Base-by-base conservation (phyloP, 352 stramenopile species). In the Pilasporangium apinafurcum region DNA sequence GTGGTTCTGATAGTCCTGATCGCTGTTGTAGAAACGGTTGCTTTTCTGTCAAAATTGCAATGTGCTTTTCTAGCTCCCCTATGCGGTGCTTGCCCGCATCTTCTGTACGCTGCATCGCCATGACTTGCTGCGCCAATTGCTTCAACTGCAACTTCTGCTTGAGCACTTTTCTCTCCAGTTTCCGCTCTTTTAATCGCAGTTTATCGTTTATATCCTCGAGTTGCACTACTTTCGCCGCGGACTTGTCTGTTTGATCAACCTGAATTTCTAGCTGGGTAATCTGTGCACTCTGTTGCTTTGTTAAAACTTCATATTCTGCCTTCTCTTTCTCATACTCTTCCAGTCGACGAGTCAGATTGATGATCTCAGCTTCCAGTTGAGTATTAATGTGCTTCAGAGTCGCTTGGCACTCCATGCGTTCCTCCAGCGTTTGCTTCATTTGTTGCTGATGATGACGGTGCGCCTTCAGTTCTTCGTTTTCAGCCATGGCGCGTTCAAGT, bases 21-120 rank as follows among this genome's bases (percentile, higher is more conserved):
- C 30, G 45, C 32, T 18, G 44, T 35, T 25, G 48, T 46, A 28
- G 9, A 20, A 52, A 48, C 10, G 50, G 51, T 32, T 68, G 58
- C 37, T 64, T 62, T 41, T 73, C 62, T 1, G 24, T 63, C 14
- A 73, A 34, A 22, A 62, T 44, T 2, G 59, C 51, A 22, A 73
- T 36, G 24, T 73, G 59, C 3, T 37, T 32, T 17, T 62, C 30
- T 25, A 73, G 42, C 37, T 73, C 51, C 1, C 48, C 30, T 4
- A 68, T 32, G 16, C 69, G 59, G 25, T 46, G 29, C 14, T 57
- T 30, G 24, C 64, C 44, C 5, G 48, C 49, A 18, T 66, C 55
- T 14, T 59, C 41, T n/a, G 44, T 48, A 10, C 54, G 54, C 17
- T 49, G 43, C 7, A 46, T 17, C 4, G 21, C 20, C 5, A 32